Evolutionary conservation across 2,329 filamentous ascomycete species (phyloP), one percentile per base, ranked within the genome.

Genomic region (Penicillium crustosum): DNA sequence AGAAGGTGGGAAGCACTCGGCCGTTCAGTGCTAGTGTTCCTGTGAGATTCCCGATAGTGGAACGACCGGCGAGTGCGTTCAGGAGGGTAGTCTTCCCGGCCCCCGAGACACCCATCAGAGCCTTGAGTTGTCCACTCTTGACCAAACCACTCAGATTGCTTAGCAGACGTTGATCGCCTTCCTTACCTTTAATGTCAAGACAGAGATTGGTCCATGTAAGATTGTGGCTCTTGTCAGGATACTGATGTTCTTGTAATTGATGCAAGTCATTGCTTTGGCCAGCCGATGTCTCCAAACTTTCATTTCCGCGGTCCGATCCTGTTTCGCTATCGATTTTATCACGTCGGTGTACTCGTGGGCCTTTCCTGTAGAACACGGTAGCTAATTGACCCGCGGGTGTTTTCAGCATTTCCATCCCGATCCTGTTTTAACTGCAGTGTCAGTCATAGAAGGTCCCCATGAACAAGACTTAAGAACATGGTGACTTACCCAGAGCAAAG

Each of bases 61-160:
- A 43, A 43, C 21, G 41, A 17, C 41, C 39, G 12, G 59, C 52
- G 3, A 61, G 48, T 6, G 48, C 38, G 35, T 61, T 51, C 7
- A 61, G 39, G 3, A 61, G 29, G 1, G 59, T 61, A 7, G 59
- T 61, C 77, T 94, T 94, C 53, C 90, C 90, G 4, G 90, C 90
- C 21, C 82, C 82, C 7, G 79, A 82, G 12, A 77, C 75, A 2
- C 76, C 78, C 77, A 79, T 80, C 36, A 80, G 65, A 2, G 78
- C 78, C 19, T 75, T 79, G 29, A 80, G 61, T 48, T 75, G 66
- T 4, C 78, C 78, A 4, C 77, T 76, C 53, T 73, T 73, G 19
- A 79, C 76, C 49, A 72, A 79, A 2, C 78, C 78, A 60, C 66
- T 75, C 21, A 79, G 62, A 53, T 77, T 70, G 41, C 74, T 75